Base-by-base conservation (phyloP, 2,329 filamentous ascomycete genomes). In the Didymellaceae sp. region DNA sequence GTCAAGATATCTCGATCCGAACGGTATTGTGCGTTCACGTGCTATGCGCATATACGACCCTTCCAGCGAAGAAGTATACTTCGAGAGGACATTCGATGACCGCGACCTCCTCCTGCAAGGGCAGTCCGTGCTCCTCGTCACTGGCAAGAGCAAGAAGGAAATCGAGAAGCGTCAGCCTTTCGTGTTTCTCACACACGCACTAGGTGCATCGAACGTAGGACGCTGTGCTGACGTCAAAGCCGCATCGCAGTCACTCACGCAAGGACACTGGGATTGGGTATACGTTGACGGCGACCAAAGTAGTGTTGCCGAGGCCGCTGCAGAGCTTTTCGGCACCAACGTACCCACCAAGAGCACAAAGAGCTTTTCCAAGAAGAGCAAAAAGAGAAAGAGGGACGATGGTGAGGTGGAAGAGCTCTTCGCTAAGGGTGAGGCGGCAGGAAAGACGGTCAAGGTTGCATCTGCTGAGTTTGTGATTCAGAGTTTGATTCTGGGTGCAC, bases 401-500 rank as follows among this genome's bases (percentile, higher is more conserved):
- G 49, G 38, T 11, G 65, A 58, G 6, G 57, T 59, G 16, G 31
- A 44, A 4, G 67, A 68, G 8, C 54, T 67, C 3, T 18, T 72
- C 28, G 39, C 63, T 41, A 54, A 62, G 58, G 70, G 72, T 16
- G 62, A 69, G 21, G 67, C 75, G 13, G 65, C 75, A 33, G 76
- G 79, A 10, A 78, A 80, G 61, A 81, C 74, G 53, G 78, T 91
- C 28, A 82, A 81, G 55, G 81, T 94, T 34, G 82, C 96, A 43
- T 88, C 86, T 47, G 88, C 95, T 70, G 93, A 97, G 74, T 85
- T 93, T 67, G 85, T 97, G 17, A 86, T 96, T 46, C 93, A 99
- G 78, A 97, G 91, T 71, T 77, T 97, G 52, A 97, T 99, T 57
- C 72, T 96, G 41, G 93, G 92, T 1, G 84, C 86, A 54, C 75